Evolutionary conservation across 345 rosid genomes (phyloP), one percentile per base, ranked within the genome.

Genomic region (Carallia brachiata): DNA sequence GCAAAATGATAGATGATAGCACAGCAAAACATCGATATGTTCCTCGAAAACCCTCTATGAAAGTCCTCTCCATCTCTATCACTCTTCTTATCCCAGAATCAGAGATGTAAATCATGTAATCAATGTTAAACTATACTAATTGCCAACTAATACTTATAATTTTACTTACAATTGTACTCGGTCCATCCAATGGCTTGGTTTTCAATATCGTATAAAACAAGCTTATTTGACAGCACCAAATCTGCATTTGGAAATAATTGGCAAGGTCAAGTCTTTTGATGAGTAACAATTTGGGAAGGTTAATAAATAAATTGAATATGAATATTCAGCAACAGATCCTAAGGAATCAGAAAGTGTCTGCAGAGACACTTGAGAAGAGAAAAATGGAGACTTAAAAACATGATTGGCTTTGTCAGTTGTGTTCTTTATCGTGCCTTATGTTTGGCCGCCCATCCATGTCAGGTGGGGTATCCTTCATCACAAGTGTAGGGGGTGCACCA

Each of bases 121-220:
- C n/a, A 19, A 10, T 0, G 6, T 56, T 56, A 4, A 56, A 19
- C 31, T 27, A 27, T 15, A 44, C 31, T 8, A 27, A 7, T 13
- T 37, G 58, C 4, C 27, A 66, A 4, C 37, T 0, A 72, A 7
- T 67, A 85, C 97, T 89, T 81, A 91, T 91, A 91, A 78, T 91
- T 85, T 74, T 87, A 82, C 16, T 89, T 81, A 91, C 92, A 91
- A 78, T 91, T 85, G 74, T 87, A 82, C 16, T 84, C 85, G 36
- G 84, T 77, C 95, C 95, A 89, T 75, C 97, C 97, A 53, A 91
- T 81, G 37, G 77, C 78, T 77, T 82, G 86, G 30, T 87, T 86
- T 60, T 82, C 90, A n/a, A 89, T 63, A 75, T 91, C 91, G 59
- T 89, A 91, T 50, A 87, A 52, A 54, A 91, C 93, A 65, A 91